phyloP scores from a whole-genome alignment of 805 yeast species.

The Vanderwaltozyma verrucispora region DNA sequence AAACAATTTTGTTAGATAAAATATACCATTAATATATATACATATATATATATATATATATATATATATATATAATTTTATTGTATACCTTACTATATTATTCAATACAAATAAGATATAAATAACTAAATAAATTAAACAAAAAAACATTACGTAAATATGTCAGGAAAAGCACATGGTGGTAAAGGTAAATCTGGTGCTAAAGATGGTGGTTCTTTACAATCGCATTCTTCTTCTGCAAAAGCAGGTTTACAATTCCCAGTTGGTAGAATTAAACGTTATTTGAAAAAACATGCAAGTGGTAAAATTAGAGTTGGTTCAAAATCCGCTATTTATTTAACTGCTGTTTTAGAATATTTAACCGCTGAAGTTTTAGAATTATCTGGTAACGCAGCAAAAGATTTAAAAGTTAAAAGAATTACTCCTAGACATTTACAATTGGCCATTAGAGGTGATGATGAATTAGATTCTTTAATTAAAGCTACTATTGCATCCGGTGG shows the following conservation, averaged over 20 bases:
- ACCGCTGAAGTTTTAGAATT: conserved; percentile 95
- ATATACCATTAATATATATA: no score
- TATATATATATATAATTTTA: no score
- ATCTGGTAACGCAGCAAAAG: conserved; percentile 98
- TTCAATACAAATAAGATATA: neutral
- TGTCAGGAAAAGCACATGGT: conserved; percentile 96
- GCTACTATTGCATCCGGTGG: conserved; percentile 98
- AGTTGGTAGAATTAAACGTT: conserved; percentile 97
- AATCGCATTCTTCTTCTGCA: conserved; percentile 79
- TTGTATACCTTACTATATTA: no score
- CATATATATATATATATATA: no score
- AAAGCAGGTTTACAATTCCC: conserved; percentile 96
- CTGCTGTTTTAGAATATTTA: conserved; percentile 91
- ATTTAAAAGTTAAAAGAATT: conserved; percentile 88
- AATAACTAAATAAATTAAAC: neutral
- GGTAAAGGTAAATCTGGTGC: conserved; percentile 94
- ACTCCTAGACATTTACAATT: conserved; percentile 95
- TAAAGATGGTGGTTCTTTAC: conserved; percentile 41
- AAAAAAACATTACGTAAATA: conserved; percentile 17
- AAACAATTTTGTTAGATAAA: no score
- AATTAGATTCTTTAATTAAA: conserved; percentile 83
- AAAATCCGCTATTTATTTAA: conserved; percentile 89
- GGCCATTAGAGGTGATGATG: conserved; percentile 98
- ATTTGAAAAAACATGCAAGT: conserved; percentile 82
- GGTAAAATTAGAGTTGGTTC: conserved; percentile 82